phyloP scores from a whole-genome alignment of 192 early-diverging fungal species.

The Backusella sp. region DNA sequence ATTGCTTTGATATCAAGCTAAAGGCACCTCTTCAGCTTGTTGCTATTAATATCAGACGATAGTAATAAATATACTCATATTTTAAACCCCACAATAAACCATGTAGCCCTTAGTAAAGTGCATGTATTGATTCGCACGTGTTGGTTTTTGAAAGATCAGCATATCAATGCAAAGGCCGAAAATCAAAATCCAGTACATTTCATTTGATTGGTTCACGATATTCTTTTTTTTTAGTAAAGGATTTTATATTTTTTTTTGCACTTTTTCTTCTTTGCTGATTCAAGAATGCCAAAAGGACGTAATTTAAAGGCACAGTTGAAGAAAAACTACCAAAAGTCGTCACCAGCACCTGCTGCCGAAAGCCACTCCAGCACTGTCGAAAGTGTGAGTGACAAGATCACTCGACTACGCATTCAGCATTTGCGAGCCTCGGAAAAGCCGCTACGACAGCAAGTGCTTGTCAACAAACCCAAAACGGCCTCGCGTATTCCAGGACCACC shows the following conservation, averaged over 20 bases:
- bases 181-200: background rate
- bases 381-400: slow-evolving; percentile 5
- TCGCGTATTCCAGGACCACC: background rate
- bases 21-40: too few species aligned
- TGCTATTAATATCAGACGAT: too few species aligned
- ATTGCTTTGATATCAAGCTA: too few species aligned
- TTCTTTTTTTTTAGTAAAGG: background rate
- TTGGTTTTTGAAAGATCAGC: too few species aligned
- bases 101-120: too few species aligned
- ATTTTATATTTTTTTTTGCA: too few species aligned
- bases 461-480: background rate
- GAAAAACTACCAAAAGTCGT: background rate
- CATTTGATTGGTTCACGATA: background rate
- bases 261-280: background rate
- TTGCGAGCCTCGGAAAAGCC: background rate
- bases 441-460: background rate
- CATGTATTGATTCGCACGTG: too few species aligned
- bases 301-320: background rate
- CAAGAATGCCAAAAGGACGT: background rate
- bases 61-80: too few species aligned
- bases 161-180: background rate
- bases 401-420: background rate
- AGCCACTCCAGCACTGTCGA: background rate
- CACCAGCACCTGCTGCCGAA: background rate
- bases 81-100: too few species aligned